Percentiles rank a stretch among this genome's conserved stretches.
These are phyloP conservation scores for Saussurea involucrata DNA, from an alignment of 129 eudicot genomes.

Conservation along the genomic window DNA sequence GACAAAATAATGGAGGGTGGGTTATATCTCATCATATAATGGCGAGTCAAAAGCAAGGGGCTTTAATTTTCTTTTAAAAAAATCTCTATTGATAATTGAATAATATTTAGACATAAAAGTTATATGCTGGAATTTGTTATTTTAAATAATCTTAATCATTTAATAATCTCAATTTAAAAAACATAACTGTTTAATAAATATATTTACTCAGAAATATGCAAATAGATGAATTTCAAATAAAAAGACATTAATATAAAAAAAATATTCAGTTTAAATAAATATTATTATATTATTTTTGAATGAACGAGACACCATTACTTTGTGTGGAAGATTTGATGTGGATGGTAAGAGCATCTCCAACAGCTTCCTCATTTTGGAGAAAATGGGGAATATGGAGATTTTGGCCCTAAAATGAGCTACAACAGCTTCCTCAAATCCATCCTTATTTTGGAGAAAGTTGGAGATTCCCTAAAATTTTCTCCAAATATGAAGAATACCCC, in stretches of 20 bases:
- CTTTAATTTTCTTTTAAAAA: not conserved
- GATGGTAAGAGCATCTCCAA: too few species aligned
- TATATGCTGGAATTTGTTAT: too few species aligned
- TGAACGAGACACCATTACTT: not conserved
- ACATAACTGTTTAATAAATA: not conserved
- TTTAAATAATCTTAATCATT: not conserved
- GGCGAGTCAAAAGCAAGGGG: not conserved
- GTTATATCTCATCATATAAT: not conserved
- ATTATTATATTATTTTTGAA: too few species aligned
- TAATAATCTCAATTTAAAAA: not conserved
- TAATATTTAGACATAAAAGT: not conserved
- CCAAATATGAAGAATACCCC: too few species aligned
- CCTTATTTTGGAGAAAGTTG: too few species aligned
- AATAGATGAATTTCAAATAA: not conserved
- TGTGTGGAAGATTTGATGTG: not conserved
- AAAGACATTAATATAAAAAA: too few species aligned
- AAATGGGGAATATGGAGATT: too few species aligned
- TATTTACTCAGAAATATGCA: not conserved
- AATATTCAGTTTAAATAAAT: too few species aligned
- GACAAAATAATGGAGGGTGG: conserved; percentile 5
- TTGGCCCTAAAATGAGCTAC: too few species aligned
- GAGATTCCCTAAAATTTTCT: too few species aligned
- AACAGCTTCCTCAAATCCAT: too few species aligned
- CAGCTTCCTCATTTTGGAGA: too few species aligned
- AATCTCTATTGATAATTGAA: not conserved